These are phyloP conservation scores for Eucalyptus pauciflora DNA, from an alignment of 345 rosid species.

Conservation along the genomic window DNA sequence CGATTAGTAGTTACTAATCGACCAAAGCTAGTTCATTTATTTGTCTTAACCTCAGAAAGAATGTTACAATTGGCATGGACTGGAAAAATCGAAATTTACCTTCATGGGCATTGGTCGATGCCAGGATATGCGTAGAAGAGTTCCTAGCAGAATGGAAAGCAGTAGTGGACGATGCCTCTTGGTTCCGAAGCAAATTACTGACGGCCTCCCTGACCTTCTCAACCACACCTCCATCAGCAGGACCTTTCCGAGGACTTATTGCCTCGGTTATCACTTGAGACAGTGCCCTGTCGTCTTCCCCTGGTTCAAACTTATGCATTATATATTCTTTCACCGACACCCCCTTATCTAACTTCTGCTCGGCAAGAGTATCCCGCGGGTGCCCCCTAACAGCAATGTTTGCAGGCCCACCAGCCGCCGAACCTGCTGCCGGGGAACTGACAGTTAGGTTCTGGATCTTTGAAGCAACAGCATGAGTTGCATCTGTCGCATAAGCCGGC, in stretches of 20 bases:
- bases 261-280: constrained; percentile 49
- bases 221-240: constrained; percentile 24
- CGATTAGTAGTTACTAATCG: background rate
- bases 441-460: constrained; percentile 35
- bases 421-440: background rate
- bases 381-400: background rate
- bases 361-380: background rate
- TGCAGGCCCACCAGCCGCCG: background rate
- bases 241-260: constrained; percentile 41
- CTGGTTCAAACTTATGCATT: constrained; percentile 54
- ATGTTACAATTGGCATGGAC: background rate
- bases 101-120: constrained; percentile 20
- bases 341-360: constrained; percentile 50
- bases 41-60: background rate
- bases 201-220: constrained; percentile 36
- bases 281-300: constrained; percentile 69
- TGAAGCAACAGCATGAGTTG: constrained; percentile 28
- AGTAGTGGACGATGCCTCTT: constrained; percentile 5
- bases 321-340: constrained; percentile 72
- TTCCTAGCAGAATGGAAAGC: constrained; percentile 8
- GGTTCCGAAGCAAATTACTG: constrained; percentile 23
- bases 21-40: background rate
- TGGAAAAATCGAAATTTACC: constrained; percentile 11
- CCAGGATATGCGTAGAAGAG: constrained; percentile 12
- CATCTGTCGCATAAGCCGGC: constrained; percentile 40